Evolutionary conservation across 1,284 basidiomycete species (phyloP), one percentile per base, ranked within the genome.

Genomic region (Marasmius sp.): DNA sequence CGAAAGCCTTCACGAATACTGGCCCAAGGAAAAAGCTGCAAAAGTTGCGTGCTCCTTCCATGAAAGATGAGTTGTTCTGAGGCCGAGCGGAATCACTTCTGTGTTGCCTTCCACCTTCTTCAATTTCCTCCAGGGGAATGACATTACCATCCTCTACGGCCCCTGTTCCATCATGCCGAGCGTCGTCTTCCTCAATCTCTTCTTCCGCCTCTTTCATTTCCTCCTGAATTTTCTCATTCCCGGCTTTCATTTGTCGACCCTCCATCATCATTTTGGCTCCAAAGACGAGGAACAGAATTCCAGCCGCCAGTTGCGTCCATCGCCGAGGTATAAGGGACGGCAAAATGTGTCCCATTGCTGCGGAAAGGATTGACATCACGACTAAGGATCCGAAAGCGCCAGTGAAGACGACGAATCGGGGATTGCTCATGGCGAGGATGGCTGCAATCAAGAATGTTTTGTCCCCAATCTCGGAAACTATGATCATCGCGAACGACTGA

Each of bases 381-480:
- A 93, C 84, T 47, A 99, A 84, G 1, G 94, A 94, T 27, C 85
- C 83, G 69, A 98, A 92, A 1, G 96, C 95, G 53, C 97, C 97
- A 1, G 84, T 81, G 73, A 98, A 98, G 59, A 99, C 95, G 60
- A 90, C 79, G 51, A 90, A 71, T 12, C 95, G 88, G 0, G 94
- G 87, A 72, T 98, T 95, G 2, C 95, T 90, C 88, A 97, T 97
- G 9, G 97, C 94, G 67, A 99, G 90, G 69, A 99, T 96, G 61
- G 97, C 97, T 22, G 97, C 86, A 53, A 98, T 98, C 63, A 99
- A 88, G 74, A 99, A 99, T 0, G 97, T 99, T 77, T 98, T 98
- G 87, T 99, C 97, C 52, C 97, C 96, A 45, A 95, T 91, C 79
- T 96, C 94, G 1, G 92, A 94, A 71, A 92, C 82, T 50, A 95